Evolutionary conservation across 345 rosid species (phyloP).

Genomic region (Moringa oleifera): DNA sequence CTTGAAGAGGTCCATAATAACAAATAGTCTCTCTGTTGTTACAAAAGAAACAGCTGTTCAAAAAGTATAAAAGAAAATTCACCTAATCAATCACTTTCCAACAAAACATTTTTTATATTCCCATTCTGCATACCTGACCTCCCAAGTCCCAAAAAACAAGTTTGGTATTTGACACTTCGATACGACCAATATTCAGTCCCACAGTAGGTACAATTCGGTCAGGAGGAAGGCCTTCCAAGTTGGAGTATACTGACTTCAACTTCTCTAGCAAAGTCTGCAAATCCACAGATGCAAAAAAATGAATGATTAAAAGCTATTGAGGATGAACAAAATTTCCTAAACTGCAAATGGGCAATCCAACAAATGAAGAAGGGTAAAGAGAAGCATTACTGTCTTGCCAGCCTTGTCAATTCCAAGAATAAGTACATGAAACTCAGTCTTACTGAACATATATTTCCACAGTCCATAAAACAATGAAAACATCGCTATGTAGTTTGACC

Average conservation of each 20-base stretch:
- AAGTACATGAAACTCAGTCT: slow-evolving; percentile 89
- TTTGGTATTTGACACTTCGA: slow-evolving; percentile 75
- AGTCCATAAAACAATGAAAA: slow-evolving; percentile 96
- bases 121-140: slow-evolving; percentile 62
- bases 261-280: slow-evolving; percentile 90
- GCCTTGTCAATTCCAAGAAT: slow-evolving; percentile 98
- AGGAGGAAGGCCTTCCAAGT: slow-evolving; percentile 89
- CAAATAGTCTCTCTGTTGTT: too few species aligned
- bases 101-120: neutral
- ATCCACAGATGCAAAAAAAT: slow-evolving; percentile 8
- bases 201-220: slow-evolving; percentile 99
- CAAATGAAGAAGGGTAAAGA: neutral
- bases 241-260: slow-evolving; percentile 70
- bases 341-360: neutral
- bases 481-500: slow-evolving; percentile 45
- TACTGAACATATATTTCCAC: slow-evolving; percentile 77
- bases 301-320: neutral
- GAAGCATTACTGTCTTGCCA: slow-evolving; percentile 76
- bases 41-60: neutral
- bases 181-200: slow-evolving; percentile 93
- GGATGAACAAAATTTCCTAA: neutral
- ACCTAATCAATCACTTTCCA: neutral
- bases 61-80: neutral
- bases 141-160: slow-evolving; percentile 98
- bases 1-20: too few species aligned